Conservation (phyloP, 805 yeast species). For the Metschnikowia bowlesiae region DNA sequence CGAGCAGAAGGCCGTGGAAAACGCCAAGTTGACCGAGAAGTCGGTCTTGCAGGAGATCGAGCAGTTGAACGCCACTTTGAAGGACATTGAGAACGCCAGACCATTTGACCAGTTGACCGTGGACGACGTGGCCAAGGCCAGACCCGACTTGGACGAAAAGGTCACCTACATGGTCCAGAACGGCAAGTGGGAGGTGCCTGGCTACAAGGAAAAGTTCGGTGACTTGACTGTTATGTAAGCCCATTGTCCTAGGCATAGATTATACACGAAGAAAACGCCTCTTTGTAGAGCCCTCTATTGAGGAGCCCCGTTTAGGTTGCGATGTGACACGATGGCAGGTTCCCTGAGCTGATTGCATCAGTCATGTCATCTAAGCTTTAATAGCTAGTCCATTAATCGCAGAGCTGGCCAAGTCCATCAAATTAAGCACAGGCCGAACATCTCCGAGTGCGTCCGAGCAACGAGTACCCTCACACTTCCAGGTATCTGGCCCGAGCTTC, state of each 20-base stretch:
- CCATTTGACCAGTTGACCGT: constrained; percentile 96
- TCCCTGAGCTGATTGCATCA: too few relatives aligned
- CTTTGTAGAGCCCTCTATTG: not conserved
- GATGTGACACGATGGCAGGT: too few relatives aligned
- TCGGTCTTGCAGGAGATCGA: constrained; percentile 82
- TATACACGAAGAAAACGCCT: not conserved
- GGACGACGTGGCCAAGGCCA: constrained; percentile 89
- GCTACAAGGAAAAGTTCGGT: constrained; percentile 98
- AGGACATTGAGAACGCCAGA: constrained; percentile 94
- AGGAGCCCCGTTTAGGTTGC: too few relatives aligned
- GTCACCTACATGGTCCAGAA: constrained; percentile 90
- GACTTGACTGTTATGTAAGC: constrained; percentile 84
- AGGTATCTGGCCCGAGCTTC: not conserved
- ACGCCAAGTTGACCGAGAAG: constrained; percentile 89
- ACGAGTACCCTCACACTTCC: not conserved
- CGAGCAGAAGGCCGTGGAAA: constrained; percentile 92
- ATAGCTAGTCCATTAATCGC: too few relatives aligned
- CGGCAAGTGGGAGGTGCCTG: constrained; percentile 98
- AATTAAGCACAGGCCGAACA: too few relatives aligned
- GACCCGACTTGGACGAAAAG: constrained; percentile 97
- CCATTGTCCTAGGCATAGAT: constrained; percentile 2
- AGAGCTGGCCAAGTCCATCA: too few relatives aligned
- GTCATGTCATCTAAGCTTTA: too few relatives aligned
- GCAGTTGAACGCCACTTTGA: constrained; percentile 81
- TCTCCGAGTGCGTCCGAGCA: too few relatives aligned